Evolutionary conservation across 805 yeast genomes (phyloP), one percentile per base, ranked within the genome.

Genomic region (Kluyveromyces lactis): DNA sequence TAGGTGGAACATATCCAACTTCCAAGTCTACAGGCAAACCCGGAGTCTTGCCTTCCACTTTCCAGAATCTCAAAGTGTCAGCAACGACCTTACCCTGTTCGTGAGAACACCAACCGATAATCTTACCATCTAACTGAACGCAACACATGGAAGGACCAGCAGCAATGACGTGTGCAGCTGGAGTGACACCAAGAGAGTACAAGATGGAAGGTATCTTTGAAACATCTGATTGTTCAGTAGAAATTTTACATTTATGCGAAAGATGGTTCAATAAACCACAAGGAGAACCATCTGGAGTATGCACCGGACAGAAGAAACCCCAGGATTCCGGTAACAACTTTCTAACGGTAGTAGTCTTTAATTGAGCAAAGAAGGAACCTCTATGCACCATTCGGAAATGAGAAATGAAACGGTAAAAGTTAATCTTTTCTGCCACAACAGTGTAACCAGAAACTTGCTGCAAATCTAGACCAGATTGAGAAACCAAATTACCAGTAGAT

Each of bases 321-420:
- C 98, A 92, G 1, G 96, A 85, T 63, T 92, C 98, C 1, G 98
- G 98, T 42, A 92, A 73, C 53, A 92, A 70, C 63, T 92, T 92
- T 70, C 98, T 79, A 36, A 92, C 98, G 1, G 97, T 83, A 18
- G 98, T 92, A 31, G 98, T 92, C 62, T 92, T 92, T 67, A 92
- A 74, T 63, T 90, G 95, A 33, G 98, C 97, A 62, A 92, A 92
- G 79, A 92, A 92, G 49, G 97, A 86, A 65, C 98, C 98, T 77
- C 98, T 83, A 66, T 92, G 98, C 39, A 92, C 97, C 98, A 92
- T 92, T 67, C 98, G 73, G 75, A 92, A 92, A 70, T 92, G 98
- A n/a, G 97, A 81, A 48, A 92, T 79, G 69, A 92, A 92, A 59
- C 98, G 82, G 65, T 92, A 83, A 73, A 87, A 92, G 62, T 92